A percentile compares a stretch with the other conserved stretches of the same genome.
phyloP scores from a whole-genome alignment of 2,329 filamentous ascomycete genomes.

The Xylaria digitata region DNA sequence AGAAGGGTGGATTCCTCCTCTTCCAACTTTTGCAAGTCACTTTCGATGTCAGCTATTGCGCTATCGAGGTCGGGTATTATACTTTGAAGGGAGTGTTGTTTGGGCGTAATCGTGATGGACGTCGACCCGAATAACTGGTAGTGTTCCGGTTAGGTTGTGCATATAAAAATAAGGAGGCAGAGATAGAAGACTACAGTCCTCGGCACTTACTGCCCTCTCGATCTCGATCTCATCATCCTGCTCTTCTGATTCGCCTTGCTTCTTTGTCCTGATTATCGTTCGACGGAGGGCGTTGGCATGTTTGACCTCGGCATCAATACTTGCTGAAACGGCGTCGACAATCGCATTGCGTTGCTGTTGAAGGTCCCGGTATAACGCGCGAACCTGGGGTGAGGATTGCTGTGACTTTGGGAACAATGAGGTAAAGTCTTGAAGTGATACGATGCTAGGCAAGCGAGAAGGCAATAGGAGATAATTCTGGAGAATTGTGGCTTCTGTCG shows the following conservation, averaged over 20 bases:
- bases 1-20: conserved; percentile 71
- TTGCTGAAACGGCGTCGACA: conserved; percentile 73
- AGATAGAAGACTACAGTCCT: conserved; percentile 16
- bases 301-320: conserved; percentile 73
- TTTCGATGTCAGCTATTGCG: conserved; percentile 73
- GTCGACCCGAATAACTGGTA: conserved; percentile 68
- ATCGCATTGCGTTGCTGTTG: conserved; percentile 77
- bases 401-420: conserved; percentile 77
- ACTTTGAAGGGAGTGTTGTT: conserved; percentile 70
- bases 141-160: conserved; percentile 35
- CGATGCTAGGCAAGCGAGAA: conserved; percentile 76
- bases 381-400: conserved; percentile 74
- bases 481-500: conserved; percentile 79
- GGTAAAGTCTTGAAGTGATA: conserved; percentile 80
- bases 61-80: conserved; percentile 76
- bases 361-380: conserved; percentile 80
- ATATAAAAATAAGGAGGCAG: not conserved
- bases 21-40: conserved; percentile 74
- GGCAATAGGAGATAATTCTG: conserved; percentile 82
- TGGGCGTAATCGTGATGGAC: conserved; percentile 57
- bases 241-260: conserved; percentile 65
- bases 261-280: conserved; percentile 65
- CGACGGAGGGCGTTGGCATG: conserved; percentile 68
- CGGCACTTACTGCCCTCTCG: conserved; percentile 63
- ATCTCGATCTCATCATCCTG: conserved; percentile 73